phyloP scores from a whole-genome alignment of 768 basidiomycete species.

The Pisolithus microcarpus region DNA sequence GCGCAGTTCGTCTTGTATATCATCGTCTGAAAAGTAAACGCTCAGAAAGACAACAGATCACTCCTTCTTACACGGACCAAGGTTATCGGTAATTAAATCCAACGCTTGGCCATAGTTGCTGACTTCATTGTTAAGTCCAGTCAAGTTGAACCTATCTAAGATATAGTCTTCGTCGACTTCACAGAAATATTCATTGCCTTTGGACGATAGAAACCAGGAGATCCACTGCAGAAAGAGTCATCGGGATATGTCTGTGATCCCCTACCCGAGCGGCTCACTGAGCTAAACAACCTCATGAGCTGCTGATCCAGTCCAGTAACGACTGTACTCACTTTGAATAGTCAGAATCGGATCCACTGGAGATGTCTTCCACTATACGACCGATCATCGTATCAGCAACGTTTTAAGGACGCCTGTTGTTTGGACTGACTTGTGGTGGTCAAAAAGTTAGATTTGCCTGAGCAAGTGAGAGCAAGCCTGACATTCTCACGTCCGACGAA shows the following conservation, averaged over 20 bases:
- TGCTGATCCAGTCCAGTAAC: neutral
- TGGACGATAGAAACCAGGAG: conserved; percentile 94
- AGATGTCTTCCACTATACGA: conserved; percentile 71
- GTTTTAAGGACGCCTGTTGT: conserved; percentile 7
- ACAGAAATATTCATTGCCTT: conserved; percentile 99
- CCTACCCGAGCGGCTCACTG: conserved; percentile 17
- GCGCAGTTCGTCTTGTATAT: conserved; percentile 88
- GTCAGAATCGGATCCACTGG: conserved; percentile 90
- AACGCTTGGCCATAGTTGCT: conserved; percentile 90
- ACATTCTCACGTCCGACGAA: conserved; percentile 7
- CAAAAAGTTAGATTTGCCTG: conserved; percentile 2
- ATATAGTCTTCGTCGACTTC: conserved; percentile 99
- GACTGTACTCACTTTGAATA: conserved; percentile 74
- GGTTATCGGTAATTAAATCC: conserved; percentile 91
- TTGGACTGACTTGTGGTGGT: conserved; percentile 19
- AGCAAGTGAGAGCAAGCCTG: conserved; percentile 6
- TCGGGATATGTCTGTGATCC: conserved; percentile 13
- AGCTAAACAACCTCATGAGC: conserved; percentile 19
- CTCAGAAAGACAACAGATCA: neutral
- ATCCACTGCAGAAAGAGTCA: conserved; percentile 62
- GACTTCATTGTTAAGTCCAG: conserved; percentile 93
- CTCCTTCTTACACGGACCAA: conserved; percentile 55
- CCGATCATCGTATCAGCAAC: conserved; percentile 28
- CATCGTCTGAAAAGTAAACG: conserved; percentile 57
- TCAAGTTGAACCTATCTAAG: conserved; percentile 95